Conservation (phyloP, 73 alveolate genomes). For the Paramecium primaurelia region DNA sequence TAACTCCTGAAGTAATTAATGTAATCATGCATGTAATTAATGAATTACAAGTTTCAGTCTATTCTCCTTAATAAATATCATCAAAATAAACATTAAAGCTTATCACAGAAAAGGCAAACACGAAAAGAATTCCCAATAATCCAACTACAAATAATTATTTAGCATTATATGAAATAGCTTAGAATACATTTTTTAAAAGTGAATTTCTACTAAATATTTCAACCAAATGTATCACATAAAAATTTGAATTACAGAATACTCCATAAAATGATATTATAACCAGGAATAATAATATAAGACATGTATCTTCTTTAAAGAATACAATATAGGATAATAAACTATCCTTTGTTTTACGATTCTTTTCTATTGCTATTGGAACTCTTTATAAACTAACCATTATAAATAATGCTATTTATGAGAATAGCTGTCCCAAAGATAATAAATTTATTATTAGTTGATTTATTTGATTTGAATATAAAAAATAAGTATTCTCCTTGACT, state of each 20-base stretch:
- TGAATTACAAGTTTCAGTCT: slow-evolving; percentile 14
- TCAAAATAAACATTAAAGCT: slow-evolving; percentile 26
- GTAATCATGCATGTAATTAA: slow-evolving; percentile 54
- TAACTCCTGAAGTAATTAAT: slow-evolving; percentile 46
- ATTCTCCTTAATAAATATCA: slow-evolving; percentile 46
- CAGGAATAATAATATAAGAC: not conserved
- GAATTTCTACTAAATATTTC: not conserved
- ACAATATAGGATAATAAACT: not conserved
- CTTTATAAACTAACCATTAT: not conserved
- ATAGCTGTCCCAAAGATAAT: not conserved
- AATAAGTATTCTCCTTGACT: not conserved
- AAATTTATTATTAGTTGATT: not conserved
- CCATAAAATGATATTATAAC: not conserved
- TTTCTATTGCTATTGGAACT: not conserved
- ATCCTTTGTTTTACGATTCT: not conserved
- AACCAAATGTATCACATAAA: not conserved
- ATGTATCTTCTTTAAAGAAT: not conserved
- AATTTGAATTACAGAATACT: not conserved
- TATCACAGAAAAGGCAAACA: slow-evolving; percentile 22
- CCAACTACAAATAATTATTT: slow-evolving; percentile 38
- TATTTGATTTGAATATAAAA: not conserved
- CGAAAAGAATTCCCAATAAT: slow-evolving; percentile 38
- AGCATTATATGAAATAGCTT: slow-evolving; percentile 44
- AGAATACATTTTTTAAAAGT: slow-evolving; percentile 5
- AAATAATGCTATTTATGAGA: not conserved